Evolutionary conservation across 305 asterid species (phyloP).

Genomic region (Fraxinus latifolia): DNA sequence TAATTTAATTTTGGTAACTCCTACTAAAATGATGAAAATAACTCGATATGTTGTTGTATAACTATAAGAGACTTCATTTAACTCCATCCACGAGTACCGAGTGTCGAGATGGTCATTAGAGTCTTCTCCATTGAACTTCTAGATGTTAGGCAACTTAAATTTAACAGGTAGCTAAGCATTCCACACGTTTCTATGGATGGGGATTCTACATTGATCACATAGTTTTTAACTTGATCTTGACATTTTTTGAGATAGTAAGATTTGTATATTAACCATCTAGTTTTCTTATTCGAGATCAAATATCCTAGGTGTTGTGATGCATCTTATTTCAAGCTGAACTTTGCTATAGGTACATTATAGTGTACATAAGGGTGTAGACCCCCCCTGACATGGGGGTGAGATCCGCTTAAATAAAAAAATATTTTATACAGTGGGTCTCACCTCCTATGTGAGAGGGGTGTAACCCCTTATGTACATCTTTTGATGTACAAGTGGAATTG

Average conservation of each 20-base stretch:
- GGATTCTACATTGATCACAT: not conserved
- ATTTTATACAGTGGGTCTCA: no score
- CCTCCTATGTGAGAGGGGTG: no score
- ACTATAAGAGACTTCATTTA: not conserved
- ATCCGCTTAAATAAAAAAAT: no score
- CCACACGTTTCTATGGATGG: not conserved
- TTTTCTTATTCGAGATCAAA: not conserved
- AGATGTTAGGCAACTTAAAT: not conserved
- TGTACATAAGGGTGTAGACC: no score
- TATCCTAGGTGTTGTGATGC: not conserved
- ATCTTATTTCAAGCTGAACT: not conserved
- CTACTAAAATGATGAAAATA: not conserved
- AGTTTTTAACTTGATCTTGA: no score
- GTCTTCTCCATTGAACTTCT: not conserved
- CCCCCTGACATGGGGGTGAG: no score
- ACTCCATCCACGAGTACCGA: no score
- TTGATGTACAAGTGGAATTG: no score
- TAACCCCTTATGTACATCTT: no score
- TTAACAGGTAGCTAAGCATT: not conserved
- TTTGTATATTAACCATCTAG: no score
- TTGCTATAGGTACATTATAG: no score
- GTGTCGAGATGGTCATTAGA: not conserved
- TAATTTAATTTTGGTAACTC: not conserved
- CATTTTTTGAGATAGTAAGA: no score
- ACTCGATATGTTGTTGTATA: not conserved